Base-by-base conservation (phyloP, 2,329 filamentous ascomycete species). In the Aspergillus sp. region DNA sequence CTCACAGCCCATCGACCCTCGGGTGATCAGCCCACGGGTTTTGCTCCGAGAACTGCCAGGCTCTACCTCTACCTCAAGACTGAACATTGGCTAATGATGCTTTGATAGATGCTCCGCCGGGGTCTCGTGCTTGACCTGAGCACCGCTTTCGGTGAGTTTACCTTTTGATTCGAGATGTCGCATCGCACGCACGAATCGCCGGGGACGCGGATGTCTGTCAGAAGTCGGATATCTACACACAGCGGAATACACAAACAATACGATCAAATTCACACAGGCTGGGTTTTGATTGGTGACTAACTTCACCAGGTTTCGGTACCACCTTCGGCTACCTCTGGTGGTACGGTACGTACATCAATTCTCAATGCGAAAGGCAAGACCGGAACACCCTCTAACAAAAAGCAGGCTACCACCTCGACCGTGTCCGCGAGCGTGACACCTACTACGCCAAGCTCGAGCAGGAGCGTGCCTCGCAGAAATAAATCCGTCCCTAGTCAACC, bases 101-200 rank as follows among this genome's bases (percentile, higher is more conserved):
- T 19, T 19, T 1, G 19, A 17, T 61, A 84, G 81, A 84, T 83
- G 78, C 79, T 85, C 72, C 79, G 80, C 67, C 76, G 79, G 66
- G 75, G 75, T 64, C 73, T 85, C 51, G 81, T 86, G 59, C 74
- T 85, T 59, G 82, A 86, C 69, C 72, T 86, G 61, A 81, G 79
- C 62, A 80, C 83, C 64, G 79, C 81, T 56, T 71, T 82, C 62
- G 83, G 82, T 83, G 74, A 69, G 81, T 75, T 47, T 46, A 44
- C 41, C 49, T 30, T 12, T 30, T 30, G 10, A 13, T 15, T 39
- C 10, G 17, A 13, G 15, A 19, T 10, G 17, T 35, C 33, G 33
- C 33, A 35, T 35, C 33, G 33, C 33, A 35, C 15, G 5, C n/a
- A 17, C 35, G 35, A 38, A 39, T 37, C 13, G 33, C 13, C 35